These are phyloP conservation scores for Trichophyton equinum DNA, from an alignment of 2,329 filamentous ascomycete genomes.

Conservation along the genomic window DNA sequence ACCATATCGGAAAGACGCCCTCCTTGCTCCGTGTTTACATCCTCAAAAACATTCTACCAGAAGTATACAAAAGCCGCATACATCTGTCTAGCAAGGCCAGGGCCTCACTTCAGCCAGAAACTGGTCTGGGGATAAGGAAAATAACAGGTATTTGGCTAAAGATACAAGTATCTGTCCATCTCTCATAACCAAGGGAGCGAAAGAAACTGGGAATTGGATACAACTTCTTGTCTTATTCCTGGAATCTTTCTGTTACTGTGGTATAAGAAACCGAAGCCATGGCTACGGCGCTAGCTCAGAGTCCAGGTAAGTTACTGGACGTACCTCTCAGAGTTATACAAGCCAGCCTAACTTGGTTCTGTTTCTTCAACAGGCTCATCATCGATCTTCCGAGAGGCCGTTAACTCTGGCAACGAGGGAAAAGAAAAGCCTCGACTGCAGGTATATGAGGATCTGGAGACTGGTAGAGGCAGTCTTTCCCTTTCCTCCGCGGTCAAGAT, in stretches of 20 bases:
- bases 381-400: not conserved
- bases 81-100: not conserved
- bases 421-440: not conserved
- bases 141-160: not conserved
- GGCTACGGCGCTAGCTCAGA: not conserved
- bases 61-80: not conserved
- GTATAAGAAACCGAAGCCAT: not conserved
- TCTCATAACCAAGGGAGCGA: not conserved
- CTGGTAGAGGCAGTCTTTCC: not conserved
- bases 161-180: not conserved
- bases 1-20: not conserved
- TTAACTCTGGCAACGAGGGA: not conserved
- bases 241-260: not conserved
- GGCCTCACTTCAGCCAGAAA: not conserved
- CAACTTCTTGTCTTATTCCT: not conserved
- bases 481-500: not conserved
- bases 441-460: not conserved
- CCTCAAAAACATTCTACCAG: not conserved
- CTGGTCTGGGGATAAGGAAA: not conserved
- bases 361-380: not conserved
- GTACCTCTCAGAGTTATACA: not conserved
- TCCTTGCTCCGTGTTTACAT: not conserved
- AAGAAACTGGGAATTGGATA: not conserved
- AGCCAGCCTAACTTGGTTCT: not conserved
- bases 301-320: not conserved